phyloP scores from a whole-genome alignment of 352 stramenopile species.

The Globisporangium splendens region DNA sequence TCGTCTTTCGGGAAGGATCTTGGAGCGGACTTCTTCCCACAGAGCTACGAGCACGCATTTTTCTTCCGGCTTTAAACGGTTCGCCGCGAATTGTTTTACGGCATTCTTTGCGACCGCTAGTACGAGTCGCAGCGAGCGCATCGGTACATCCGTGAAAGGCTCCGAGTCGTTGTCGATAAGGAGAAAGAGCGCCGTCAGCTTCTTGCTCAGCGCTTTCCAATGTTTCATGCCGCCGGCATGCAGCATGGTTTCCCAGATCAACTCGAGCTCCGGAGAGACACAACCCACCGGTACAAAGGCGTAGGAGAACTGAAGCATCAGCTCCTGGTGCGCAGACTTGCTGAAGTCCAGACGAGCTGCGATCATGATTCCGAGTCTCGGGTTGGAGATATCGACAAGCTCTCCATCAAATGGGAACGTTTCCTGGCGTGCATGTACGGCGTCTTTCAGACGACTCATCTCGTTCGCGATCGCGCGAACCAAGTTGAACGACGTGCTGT shows the following conservation, averaged over 20 bases:
- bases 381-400: slow-evolving; percentile 32
- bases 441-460: slow-evolving; percentile 46
- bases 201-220: slow-evolving; percentile 37
- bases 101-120: slow-evolving; percentile 25
- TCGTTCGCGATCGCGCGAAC: slow-evolving; percentile 34
- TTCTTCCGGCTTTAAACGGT: slow-evolving; percentile 30
- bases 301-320: slow-evolving; percentile 41
- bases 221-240: slow-evolving; percentile 38
- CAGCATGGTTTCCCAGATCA: slow-evolving; percentile 38
- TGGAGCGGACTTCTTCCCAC: slow-evolving; percentile 45
- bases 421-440: slow-evolving; percentile 30
- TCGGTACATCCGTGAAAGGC: slow-evolving; percentile 11
- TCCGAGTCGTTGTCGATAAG: slow-evolving; percentile 25
- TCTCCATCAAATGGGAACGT: slow-evolving; percentile 29
- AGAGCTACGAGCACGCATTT: slow-evolving; percentile 41
- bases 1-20: slow-evolving; percentile 34
- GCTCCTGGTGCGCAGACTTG: slow-evolving; percentile 27
- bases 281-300: slow-evolving; percentile 42
- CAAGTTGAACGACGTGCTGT: slow-evolving; percentile 13
- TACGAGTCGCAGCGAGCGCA: slow-evolving; percentile 23
- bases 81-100: slow-evolving; percentile 3
- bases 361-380: slow-evolving; percentile 32
- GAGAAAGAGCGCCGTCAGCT: slow-evolving; percentile 28
- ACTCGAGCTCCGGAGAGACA: slow-evolving; percentile 17
- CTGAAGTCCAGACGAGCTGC: slow-evolving; percentile 28